Evolutionary conservation across 179 eudicot genomes (phyloP).

Genomic region (Spinacia oleracea): DNA sequence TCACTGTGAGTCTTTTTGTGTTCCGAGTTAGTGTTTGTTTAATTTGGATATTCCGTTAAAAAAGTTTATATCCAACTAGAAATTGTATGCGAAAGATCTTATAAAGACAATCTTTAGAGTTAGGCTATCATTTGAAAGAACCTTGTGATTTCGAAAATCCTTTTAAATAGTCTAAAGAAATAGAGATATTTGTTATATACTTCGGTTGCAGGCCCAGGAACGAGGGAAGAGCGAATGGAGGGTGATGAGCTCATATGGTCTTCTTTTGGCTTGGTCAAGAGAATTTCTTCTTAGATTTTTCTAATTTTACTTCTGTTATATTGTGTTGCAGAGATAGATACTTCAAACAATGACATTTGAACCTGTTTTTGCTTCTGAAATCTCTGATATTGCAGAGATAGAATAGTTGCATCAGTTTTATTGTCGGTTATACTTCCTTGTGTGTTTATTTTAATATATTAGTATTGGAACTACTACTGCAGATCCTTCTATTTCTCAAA

Average conservation of each 20-base stretch:
- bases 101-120: not conserved
- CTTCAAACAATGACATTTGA: not conserved
- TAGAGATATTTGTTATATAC: not conserved
- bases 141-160: not conserved
- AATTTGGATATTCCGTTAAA: not conserved
- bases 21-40: not conserved
- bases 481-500: conserved; percentile 65
- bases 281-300: not conserved
- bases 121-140: not conserved
- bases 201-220: not conserved
- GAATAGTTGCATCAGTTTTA: not conserved
- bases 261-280: not conserved
- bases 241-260: not conserved
- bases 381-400: not conserved
- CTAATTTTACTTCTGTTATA: not conserved
- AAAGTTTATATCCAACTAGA: not conserved
- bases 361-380: not conserved
- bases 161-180: not conserved
- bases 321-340: not conserved
- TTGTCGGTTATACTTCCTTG: not conserved
- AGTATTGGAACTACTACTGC: conserved; percentile 17
- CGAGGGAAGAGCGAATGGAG: not conserved
- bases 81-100: not conserved
- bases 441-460: not conserved
- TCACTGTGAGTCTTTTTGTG: not conserved